Evolutionary conservation across 257 asterid genomes (phyloP), one percentile per base, ranked within the genome.

Genomic region (Phtheirospermum japonicum): DNA sequence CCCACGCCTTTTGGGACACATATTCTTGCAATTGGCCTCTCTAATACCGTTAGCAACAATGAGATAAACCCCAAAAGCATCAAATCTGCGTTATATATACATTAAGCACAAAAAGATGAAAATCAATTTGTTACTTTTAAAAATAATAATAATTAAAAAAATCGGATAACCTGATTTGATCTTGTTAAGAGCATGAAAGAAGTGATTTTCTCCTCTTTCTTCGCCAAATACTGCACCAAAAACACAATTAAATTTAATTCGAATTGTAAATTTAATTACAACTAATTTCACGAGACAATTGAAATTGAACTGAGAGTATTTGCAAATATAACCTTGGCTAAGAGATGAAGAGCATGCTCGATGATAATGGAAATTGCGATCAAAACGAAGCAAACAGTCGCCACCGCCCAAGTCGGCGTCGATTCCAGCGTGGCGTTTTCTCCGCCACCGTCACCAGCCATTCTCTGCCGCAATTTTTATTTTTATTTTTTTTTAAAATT

Each of bases 61-160:
- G 96, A 87, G 60, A 87, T 73, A 63, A 87, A 87, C 55, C 96
- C 96, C 84, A 85, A 63, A 63, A 85, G 94, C 87, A 85, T 18
- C 82, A 87, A 71, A 37, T 85, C 95, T 87, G 74, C 75, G 79
- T 33, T 7, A 66, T 17, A 37, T n/a, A 61, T 37, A 2, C 26
- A 42, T 17, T 31, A 54, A 30, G 32, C 0, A 46, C n/a, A 18
- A 6, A 51, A 11, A 11, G 2, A 18, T 16, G 4, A 23, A 61
- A 43, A 43, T 11, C 1, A 8, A 13, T 39, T 23, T 23, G 28
- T 23, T 23, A 23, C 28, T 1, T 23, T n/a, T n/a, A n/a, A 23
- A 48, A 12, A 17, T 26, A 13, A 16, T 20, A 16, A 18, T 1
- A 26, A 23, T 1, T 1, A 30, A 0, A 39, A 64, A 18, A 59